Percentiles rank a stretch among this genome's conserved stretches.
Evolutionary conservation across 257 asterid genomes (phyloP).

Genomic region (Penstemon newberryi): DNA sequence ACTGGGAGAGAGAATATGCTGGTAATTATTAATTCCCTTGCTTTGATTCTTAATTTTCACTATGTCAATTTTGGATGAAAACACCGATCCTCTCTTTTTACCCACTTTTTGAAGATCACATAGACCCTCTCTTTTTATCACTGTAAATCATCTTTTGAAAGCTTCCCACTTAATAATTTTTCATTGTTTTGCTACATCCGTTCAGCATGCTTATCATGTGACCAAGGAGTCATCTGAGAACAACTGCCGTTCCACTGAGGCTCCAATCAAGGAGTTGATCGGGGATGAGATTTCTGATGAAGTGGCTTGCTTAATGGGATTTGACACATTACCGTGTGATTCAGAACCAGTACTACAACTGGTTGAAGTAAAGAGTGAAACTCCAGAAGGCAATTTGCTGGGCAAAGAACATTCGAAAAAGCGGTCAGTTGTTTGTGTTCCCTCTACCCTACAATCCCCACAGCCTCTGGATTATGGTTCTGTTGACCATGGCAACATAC

Average conservation of each 20-base stretch:
- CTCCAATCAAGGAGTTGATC: conserved; percentile 75
- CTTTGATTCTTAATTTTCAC: too few relatives aligned
- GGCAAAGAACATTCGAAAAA: conserved; percentile 37
- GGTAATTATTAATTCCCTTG: conserved; percentile 44
- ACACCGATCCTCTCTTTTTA: too few relatives aligned
- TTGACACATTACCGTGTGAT: conserved; percentile 70
- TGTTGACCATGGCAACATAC: conserved; percentile 44
- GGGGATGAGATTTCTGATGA: conserved; percentile 60
- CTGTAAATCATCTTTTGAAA: too few relatives aligned
- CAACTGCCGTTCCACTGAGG: conserved; percentile 48
- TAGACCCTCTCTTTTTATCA: too few relatives aligned
- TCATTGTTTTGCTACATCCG: conserved; percentile 23
- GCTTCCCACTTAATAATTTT: too few relatives aligned
- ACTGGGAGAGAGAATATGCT: conserved; percentile 57
- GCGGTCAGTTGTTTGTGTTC: conserved; percentile 36
- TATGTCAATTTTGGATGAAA: too few relatives aligned
- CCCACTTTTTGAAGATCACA: too few relatives aligned
- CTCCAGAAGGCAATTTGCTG: conserved; percentile 33
- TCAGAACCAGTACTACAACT: conserved; percentile 37
- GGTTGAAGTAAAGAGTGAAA: conserved; percentile 37
- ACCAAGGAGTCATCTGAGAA: conserved; percentile 45
- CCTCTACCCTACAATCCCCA: conserved; percentile 35
- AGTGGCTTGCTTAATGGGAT: conserved; percentile 98
- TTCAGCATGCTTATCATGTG: conserved; percentile 60
- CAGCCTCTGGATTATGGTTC: conserved; percentile 43